Conservation (phyloP, 495 filamentous ascomycete genomes). For the Echria macrotheca region DNA sequence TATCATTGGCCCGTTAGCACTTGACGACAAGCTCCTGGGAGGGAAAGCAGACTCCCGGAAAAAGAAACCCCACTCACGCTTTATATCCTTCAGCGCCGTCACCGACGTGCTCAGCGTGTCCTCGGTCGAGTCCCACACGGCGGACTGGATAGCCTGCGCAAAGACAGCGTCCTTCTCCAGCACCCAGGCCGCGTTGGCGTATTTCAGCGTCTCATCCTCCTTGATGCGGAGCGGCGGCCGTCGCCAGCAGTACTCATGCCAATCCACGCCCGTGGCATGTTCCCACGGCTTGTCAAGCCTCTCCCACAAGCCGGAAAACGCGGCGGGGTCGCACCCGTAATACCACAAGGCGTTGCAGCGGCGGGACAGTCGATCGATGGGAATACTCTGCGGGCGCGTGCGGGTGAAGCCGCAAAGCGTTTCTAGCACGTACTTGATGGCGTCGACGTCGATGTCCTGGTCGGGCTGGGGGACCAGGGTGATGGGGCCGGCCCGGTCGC, state of each 20-base stretch:
- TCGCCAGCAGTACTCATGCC: not conserved
- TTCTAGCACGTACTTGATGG: not conserved
- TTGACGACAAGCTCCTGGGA: no score
- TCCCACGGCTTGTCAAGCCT: not conserved
- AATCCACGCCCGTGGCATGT: no score
- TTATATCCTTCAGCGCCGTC: not conserved
- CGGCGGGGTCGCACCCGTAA: not conserved
- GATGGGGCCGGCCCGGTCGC: no score
- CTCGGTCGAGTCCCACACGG: not conserved
- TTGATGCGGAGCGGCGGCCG: not conserved
- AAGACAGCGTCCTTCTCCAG: not conserved
- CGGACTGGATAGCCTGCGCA: not conserved
- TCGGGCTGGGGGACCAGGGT: no score
- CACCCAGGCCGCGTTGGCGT: slow-evolving; percentile 1
- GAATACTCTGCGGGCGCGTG: not conserved
- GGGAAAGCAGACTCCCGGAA: not conserved
- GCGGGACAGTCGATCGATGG: not conserved
- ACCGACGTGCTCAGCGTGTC: not conserved
- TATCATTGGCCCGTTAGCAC: no score
- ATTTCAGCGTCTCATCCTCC: not conserved
- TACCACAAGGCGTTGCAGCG: not conserved
- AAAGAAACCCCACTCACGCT: not conserved
- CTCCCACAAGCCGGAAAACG: not conserved
- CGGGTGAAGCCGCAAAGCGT: not conserved
- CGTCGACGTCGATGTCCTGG: no score